These are phyloP conservation scores for Beta vulgaris DNA, from an alignment of 148 eudicot species.

Conservation along the genomic window DNA sequence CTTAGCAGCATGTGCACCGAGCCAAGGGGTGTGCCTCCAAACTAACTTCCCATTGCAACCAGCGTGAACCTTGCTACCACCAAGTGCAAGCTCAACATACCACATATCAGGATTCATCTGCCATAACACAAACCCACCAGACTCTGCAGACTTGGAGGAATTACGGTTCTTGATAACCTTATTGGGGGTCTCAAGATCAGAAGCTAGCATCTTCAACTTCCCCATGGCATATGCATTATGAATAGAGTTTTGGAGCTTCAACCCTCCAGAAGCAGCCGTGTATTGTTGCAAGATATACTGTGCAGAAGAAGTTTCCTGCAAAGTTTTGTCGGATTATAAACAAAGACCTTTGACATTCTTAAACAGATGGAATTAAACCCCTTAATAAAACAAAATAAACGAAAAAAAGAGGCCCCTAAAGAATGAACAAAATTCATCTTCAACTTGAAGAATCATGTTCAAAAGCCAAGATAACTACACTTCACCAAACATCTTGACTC, in stretches of 20 bases:
- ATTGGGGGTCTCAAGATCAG: constrained; percentile 67
- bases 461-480: constrained; percentile 8
- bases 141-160: constrained; percentile 60
- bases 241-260: constrained; percentile 56
- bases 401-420: background rate
- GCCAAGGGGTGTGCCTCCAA: constrained; percentile 88
- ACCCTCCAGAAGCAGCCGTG: constrained; percentile 74
- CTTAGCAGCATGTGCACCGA: constrained; percentile 79
- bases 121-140: constrained; percentile 78
- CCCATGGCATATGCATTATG: constrained; percentile 84
- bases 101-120: constrained; percentile 89
- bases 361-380: background rate
- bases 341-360: background rate
- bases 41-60: constrained; percentile 77
- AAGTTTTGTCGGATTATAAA: constrained; percentile 1
- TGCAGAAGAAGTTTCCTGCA: constrained; percentile 82
- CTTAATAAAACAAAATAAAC: too few relatives aligned
- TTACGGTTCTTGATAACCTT: constrained; percentile 59
- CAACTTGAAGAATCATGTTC: background rate
- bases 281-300: constrained; percentile 86
- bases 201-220: constrained; percentile 67
- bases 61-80: constrained; percentile 79
- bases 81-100: constrained; percentile 80
- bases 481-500: constrained; percentile 1
- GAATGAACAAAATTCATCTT: background rate